Percentiles rank a stretch among this genome's conserved stretches.
phyloP scores from a whole-genome alignment of 257 asterid genomes.

The Ajuga chamaepitys region DNA sequence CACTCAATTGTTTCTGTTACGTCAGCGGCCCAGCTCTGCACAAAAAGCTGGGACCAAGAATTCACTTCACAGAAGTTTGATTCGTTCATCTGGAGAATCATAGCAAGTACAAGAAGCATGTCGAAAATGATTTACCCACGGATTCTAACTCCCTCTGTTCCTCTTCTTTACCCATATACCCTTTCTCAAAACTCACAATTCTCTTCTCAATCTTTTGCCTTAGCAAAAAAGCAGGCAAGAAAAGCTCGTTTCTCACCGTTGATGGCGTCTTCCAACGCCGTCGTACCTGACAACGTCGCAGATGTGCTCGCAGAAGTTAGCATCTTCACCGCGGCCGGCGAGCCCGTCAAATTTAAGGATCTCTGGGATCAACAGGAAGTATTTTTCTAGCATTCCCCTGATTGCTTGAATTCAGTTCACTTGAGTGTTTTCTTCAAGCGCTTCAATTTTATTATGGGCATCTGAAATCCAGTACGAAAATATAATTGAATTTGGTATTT shows the following conservation, averaged over 20 bases:
- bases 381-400: not conserved
- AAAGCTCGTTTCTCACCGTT: slow-evolving; percentile 13
- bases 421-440: not conserved
- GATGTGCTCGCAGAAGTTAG: slow-evolving; percentile 53
- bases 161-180: slow-evolving; percentile 9
- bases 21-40: too few relatives aligned
- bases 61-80: too few relatives aligned
- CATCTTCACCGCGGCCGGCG: slow-evolving; percentile 66
- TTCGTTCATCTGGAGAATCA: too few relatives aligned
- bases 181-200: slow-evolving; percentile 6
- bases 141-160: slow-evolving; percentile 10
- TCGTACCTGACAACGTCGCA: slow-evolving; percentile 40
- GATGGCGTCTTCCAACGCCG: slow-evolving; percentile 31
- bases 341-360: slow-evolving; percentile 56
- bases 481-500: not conserved
- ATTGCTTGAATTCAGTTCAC: not conserved
- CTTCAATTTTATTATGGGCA: not conserved
- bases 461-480: not conserved
- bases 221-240: slow-evolving; percentile 17
- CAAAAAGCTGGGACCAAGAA: too few relatives aligned
- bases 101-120: too few relatives aligned
- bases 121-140: slow-evolving; percentile 28
- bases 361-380: slow-evolving; percentile 90
- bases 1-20: too few relatives aligned
- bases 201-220: slow-evolving; percentile 8